Evolutionary conservation across 2,329 filamentous ascomycete genomes (phyloP), one percentile per base, ranked within the genome.

Genomic region (Myriosclerotinia curreyana): DNA sequence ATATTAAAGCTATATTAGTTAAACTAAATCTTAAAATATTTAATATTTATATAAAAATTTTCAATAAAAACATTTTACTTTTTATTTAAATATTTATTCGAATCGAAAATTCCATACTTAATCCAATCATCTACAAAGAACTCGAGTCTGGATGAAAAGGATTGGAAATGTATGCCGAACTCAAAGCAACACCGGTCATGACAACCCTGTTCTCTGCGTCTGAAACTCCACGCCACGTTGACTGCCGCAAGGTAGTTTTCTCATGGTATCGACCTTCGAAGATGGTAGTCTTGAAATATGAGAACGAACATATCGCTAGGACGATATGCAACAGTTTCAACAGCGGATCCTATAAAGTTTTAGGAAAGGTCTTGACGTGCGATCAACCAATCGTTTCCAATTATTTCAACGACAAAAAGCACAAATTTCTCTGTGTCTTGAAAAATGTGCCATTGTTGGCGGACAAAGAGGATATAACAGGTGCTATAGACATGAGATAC

Each of bases 1-100:
- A 58, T 38, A 49, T 68, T 1, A 62, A 65, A 50, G 51, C 60
- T 1, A 64, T 69, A 15, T 58, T 70, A 62, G 54, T 50, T 64
- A 61, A 25, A 25, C 61, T 71, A 38, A 65, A 63, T 34, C 67
- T 69, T 34, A 50, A 68, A 5, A 6, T 66, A 22, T 48, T 50
- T 28, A 38, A 49, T 20, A 55, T 66, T 31, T 68, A 60, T 46
- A 56, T 68, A 56, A 65, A 65, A 25, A 67, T 67, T 38, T 51
- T 60, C 17, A 31, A 40, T 11, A 31, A n/a, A 1, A 40, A 25
- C 9, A 56, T 3, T 9, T 25, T 25, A 5, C 28, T 11, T 17
- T 46, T 25, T 5, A 3, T 44, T n/a, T 44, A 14, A 22, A 20
- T 40, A 14, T 46, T 46, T 5, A 40, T 56, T 31, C 28, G 40